A percentile compares a stretch with the other conserved stretches of the same genome.
phyloP scores from a whole-genome alignment of 495 filamentous ascomycete species.

The Talaromyces thailandensis region DNA sequence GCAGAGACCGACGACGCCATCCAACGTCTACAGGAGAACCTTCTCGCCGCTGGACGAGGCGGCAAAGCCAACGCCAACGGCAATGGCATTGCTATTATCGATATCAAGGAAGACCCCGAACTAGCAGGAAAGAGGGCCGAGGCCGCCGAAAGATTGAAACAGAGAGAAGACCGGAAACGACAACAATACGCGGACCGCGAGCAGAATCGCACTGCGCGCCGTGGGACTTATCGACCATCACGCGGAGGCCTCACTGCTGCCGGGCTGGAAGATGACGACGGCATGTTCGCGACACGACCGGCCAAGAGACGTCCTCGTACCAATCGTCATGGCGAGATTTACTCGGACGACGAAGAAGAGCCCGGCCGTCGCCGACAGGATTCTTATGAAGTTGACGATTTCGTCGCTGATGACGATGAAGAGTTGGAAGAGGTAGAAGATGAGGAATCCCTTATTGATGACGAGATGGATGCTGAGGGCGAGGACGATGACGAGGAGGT shows the following conservation, averaged over 20 bases:
- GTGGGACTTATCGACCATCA: constrained; percentile 31
- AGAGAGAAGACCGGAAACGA: constrained; percentile 56
- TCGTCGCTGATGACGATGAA: constrained; percentile 67
- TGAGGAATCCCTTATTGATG: constrained; percentile 53
- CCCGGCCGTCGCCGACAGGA: constrained; percentile 60
- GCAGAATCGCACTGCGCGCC: constrained; percentile 46
- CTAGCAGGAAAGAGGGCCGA: constrained; percentile 69
- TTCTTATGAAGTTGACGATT: constrained; percentile 76
- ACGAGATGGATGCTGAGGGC: constrained; percentile 50
- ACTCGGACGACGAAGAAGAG: constrained; percentile 52
- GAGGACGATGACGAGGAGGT: constrained; percentile 40
- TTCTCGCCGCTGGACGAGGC: constrained; percentile 51
- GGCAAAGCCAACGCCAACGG: constrained; percentile 52
- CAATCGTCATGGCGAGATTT: constrained; percentile 43
- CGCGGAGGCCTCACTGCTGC: constrained; percentile 60
- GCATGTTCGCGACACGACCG: constrained; percentile 32
- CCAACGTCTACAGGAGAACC: constrained; percentile 57
- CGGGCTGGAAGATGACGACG: constrained; percentile 62
- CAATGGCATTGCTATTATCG: constrained; percentile 43
- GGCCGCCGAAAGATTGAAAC: constrained; percentile 59
- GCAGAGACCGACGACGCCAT: constrained; percentile 70
- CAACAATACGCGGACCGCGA: constrained; percentile 61
- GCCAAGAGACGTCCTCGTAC: constrained; percentile 33
- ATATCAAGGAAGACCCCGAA: constrained; percentile 69
- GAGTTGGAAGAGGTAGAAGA: constrained; percentile 51